Base-by-base conservation (phyloP, 306 rosid genomes). In the Vigna reflexopilosa region DNA sequence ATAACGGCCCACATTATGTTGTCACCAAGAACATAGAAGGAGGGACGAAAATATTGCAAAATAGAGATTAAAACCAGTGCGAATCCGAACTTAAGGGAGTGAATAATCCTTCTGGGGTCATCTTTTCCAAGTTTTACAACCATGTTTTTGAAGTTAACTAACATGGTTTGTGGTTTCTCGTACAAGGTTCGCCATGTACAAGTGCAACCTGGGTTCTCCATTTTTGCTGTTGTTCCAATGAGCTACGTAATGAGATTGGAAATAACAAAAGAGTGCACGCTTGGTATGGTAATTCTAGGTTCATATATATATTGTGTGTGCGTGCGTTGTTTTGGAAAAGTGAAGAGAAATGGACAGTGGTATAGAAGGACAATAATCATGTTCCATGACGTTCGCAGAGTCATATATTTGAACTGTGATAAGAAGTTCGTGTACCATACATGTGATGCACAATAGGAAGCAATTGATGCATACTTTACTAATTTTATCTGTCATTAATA, bases 1-100 rank as follows among this genome's bases (percentile, higher is more conserved):
- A 93, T 52, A 42, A 93, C 83, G 0, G 96, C 98, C 96, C 98
- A 90, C 56, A 86, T 83, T 14, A 88, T 82, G 26, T 89, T 82
- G 40, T 79, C 88, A 67, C 91, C 93, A 83, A 93, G 89, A 79
- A 64, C 88, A 79, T 84, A 59, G 68, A 84, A 92, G 30, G 89
- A 76, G 28, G 93, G 95, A 40, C 75, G 87, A 45, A 79, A 83
- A 78, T 88, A 78, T 50, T 90, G 86, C 83, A 90, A 80, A 11
- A 88, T 55, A 13, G 92, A 90, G 61, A 89, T 84, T 61, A 90
- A 64, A 5, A 76, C 82, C 47, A 93, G 75, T n/a, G 96, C 84
- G 28, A 87, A 45, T 58, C 96, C 97, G 1, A 89, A 87, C 75
- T 93, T 93, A 10, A 87, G 72, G 8, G 97, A 90, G 67, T 93